Evolutionary conservation across 2,329 filamentous ascomycete species (phyloP).

Genomic region (Stachybotrys elegans): DNA sequence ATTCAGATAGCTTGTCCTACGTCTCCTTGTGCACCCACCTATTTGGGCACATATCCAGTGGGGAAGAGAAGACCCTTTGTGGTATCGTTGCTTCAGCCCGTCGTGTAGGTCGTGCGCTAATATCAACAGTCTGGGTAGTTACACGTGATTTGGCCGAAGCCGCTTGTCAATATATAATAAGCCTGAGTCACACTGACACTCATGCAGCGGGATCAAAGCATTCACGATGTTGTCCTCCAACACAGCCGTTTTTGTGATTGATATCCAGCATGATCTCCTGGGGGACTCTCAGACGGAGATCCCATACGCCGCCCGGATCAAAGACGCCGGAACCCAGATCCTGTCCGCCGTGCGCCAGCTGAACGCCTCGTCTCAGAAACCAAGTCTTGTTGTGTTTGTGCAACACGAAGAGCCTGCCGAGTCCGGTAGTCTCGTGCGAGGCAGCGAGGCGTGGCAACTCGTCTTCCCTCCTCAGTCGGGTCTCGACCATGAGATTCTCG

Average conservation of each 20-base stretch:
- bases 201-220: no score
- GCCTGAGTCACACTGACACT: no score
- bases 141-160: no score
- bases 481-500: conserved; percentile 14
- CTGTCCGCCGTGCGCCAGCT: conserved; percentile 14
- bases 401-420: conserved; percentile 23
- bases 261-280: conserved; percentile 26
- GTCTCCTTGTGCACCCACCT: no score
- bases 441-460: conserved; percentile 20
- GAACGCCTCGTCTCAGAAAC: conserved; percentile 1
- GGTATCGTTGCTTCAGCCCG: no score
- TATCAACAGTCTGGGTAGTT: no score
- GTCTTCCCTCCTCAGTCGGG: conserved; percentile 19
- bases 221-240: neutral
- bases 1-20: no score
- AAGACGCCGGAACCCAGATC: conserved; percentile 14
- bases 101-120: no score
- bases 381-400: conserved; percentile 19
- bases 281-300: conserved; percentile 16
- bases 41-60: no score
- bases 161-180: no score
- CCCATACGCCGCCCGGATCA: conserved; percentile 18
- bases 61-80: no score
- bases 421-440: conserved; percentile 15
- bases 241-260: conserved; percentile 22